phyloP scores from a whole-genome alignment of 2,329 filamentous ascomycete genomes.

The Calonectria multiphialidica region DNA sequence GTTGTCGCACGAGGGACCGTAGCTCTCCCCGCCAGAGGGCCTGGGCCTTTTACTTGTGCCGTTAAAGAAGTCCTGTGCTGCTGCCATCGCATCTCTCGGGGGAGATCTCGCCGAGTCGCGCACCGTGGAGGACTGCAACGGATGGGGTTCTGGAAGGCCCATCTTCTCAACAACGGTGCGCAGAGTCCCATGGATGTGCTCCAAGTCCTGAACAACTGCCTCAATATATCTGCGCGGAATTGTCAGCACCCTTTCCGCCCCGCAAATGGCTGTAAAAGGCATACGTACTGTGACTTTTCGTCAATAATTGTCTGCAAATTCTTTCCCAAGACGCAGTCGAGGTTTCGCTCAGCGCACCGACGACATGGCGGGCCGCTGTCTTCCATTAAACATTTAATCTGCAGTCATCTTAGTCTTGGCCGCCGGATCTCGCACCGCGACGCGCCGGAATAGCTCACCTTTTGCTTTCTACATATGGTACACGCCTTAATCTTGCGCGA shows the following conservation, averaged over 20 bases:
- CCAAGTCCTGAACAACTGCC: slow-evolving; percentile 26
- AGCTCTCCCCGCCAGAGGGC: slow-evolving; percentile 1
- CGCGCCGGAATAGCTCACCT: not conserved
- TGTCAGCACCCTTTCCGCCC: not conserved
- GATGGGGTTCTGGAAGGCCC: slow-evolving; percentile 11
- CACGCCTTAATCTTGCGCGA: slow-evolving; percentile 13
- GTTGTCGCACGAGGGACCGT: slow-evolving; percentile 33
- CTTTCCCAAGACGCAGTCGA: slow-evolving; percentile 53
- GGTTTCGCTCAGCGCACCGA: slow-evolving; percentile 48
- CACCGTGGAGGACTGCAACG: not conserved
- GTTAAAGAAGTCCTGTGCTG: not conserved
- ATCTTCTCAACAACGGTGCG: slow-evolving; percentile 14
- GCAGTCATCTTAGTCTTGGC: not conserved
- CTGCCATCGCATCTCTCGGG: not conserved
- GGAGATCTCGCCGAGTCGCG: slow-evolving; percentile 17
- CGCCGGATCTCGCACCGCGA: not conserved
- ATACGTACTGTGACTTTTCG: slow-evolving; percentile 48
- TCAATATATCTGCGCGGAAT: slow-evolving; percentile 9
- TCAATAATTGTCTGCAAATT: slow-evolving; percentile 54
- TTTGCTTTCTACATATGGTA: slow-evolving; percentile 18
- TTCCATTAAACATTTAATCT: slow-evolving; percentile 55
- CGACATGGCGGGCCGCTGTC: slow-evolving; percentile 50
- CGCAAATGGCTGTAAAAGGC: not conserved
- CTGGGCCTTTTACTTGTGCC: not conserved
- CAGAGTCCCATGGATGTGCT: slow-evolving; percentile 16